Conservation (phyloP, 169 alveolate genomes). For the Plasmodium vinckei region DNA sequence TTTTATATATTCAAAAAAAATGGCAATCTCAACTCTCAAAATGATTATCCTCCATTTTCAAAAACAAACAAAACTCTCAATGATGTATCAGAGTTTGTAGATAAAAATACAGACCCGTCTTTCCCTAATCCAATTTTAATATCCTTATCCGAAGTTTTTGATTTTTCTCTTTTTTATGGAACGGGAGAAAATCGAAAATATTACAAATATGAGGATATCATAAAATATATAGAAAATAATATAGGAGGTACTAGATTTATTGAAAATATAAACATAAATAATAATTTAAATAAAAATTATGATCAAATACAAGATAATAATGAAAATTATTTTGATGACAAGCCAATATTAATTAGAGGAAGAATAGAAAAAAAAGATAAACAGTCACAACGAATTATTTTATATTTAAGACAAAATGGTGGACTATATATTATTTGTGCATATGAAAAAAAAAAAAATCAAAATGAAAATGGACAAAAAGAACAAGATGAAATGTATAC, state of each 20-base stretch:
- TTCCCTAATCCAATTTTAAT: not conserved
- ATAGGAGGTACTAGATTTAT: not conserved
- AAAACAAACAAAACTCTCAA: too few relatives aligned
- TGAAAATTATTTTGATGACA: not conserved
- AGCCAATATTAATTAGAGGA: slow-evolving; percentile 21
- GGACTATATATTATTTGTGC: slow-evolving; percentile 42
- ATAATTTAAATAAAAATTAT: not conserved
- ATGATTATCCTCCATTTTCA: too few relatives aligned
- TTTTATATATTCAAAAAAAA: too few relatives aligned
- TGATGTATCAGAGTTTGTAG: too few relatives aligned
- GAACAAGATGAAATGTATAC: slow-evolving; percentile 8
- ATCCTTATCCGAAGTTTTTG: not conserved
- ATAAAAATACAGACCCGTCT: too few relatives aligned
- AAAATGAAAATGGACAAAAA: not conserved
- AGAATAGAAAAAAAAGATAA: slow-evolving; percentile 27
- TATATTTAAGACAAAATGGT: slow-evolving; percentile 17
- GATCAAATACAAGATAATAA: not conserved
- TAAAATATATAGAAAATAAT: not conserved
- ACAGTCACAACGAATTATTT: slow-evolving; percentile 51
- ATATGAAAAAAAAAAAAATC: slow-evolving; percentile 25
- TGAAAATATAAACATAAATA: not conserved
- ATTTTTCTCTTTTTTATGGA: slow-evolving; percentile 49
- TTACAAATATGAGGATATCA: slow-evolving; percentile 19
- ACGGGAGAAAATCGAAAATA: not conserved
- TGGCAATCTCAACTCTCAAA: too few relatives aligned